Base-by-base conservation (phyloP, 202 grass and related monocot species). In the Schoenoplectus triqueter region DNA sequence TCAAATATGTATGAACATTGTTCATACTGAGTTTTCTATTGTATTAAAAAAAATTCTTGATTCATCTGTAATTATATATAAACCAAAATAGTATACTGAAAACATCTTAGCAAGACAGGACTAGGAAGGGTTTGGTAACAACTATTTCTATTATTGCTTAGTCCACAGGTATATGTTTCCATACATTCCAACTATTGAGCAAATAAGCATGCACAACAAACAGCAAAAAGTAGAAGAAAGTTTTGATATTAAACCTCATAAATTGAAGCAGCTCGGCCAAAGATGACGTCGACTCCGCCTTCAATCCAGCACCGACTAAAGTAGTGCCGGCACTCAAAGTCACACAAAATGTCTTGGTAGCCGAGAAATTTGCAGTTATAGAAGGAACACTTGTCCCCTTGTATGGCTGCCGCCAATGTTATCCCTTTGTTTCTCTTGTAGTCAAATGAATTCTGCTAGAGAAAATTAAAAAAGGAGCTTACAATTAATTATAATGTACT, bases 201-300 rank as follows among this genome's bases (percentile, higher is more conserved):
- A 69, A 49, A 31, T 31, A 56, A 59, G 31, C 31, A 31, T 31
- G 13, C 13, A 18, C 7, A 50, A 14, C 2, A 19, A 77, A 56
- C 55, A 9, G 52, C 13, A 80, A 63, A 41, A 41, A 39, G 18
- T 5, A 6, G 10, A 5, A 4, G 31, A 31, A 31, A 31, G 31
- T 31, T 47, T 18, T 5, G 22, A 90, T 73, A 80, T 83, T 2
- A 61, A 20, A 90, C 89, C 73, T 85, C 59, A 74, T 97, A 97
- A 40, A 97, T 49, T 15, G 94, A 94, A 80, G 85, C 85, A 21
- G 60, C 92, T 14, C 22, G 72, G 76, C 92, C 94, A 76, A 86
- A 97, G 84, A 97, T 85, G 88, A 97, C 92, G 67, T 94, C 94
- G 14, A 92, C 15, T 47, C 45, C 87, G 10, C 94, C 94, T 19